phyloP scores from a whole-genome alignment of 148 eudicot genomes.

The Camellia lanceoleosa region DNA sequence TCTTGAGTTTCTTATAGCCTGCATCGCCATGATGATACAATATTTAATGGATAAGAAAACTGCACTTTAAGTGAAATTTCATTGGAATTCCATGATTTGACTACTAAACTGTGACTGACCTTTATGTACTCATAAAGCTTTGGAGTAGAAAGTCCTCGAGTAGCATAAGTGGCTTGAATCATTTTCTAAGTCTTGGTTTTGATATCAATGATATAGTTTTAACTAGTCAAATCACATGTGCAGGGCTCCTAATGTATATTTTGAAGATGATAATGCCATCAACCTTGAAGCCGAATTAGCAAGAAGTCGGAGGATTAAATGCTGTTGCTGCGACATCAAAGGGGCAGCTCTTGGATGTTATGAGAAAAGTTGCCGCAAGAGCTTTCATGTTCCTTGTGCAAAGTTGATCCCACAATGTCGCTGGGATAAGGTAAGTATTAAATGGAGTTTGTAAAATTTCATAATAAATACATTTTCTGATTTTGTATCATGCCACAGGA shows the following conservation, averaged over 20 bases:
- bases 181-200: slow-evolving; percentile 1
- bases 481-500: slow-evolving; percentile 51
- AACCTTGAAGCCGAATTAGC: slow-evolving; percentile 30
- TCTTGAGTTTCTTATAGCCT: too few relatives aligned
- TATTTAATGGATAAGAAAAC: background rate
- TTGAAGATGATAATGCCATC: slow-evolving; percentile 28
- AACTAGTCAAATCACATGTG: slow-evolving; percentile 9
- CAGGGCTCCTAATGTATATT: slow-evolving; percentile 91
- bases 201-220: background rate
- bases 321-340: slow-evolving; percentile 78
- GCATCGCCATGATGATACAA: too few relatives aligned
- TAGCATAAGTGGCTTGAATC: background rate
- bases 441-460: background rate
- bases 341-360: slow-evolving; percentile 98
- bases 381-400: slow-evolving; percentile 95
- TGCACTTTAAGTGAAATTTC: background rate
- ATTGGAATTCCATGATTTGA: background rate
- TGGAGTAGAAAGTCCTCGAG: background rate
- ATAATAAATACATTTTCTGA: background rate
- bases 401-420: slow-evolving; percentile 65
- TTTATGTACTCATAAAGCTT: background rate
- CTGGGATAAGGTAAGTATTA: slow-evolving; percentile 76
- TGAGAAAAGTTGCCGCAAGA: slow-evolving; percentile 77
- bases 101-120: background rate
- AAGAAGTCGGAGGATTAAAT: slow-evolving; percentile 64